phyloP scores from a whole-genome alignment of 257 asterid genomes.

The Salvia rosmarinus region DNA sequence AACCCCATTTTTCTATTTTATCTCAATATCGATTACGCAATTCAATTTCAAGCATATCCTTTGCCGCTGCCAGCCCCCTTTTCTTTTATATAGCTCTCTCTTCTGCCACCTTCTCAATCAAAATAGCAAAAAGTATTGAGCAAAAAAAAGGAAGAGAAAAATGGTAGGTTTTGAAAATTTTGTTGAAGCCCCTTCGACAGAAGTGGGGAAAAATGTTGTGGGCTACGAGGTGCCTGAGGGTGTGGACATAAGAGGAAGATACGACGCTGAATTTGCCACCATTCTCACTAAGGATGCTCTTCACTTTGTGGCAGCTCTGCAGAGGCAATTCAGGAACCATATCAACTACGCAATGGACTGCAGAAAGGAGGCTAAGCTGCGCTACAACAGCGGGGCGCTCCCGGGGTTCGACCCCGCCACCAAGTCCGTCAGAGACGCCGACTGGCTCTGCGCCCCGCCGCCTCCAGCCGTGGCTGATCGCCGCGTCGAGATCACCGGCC shows the following conservation, averaged over 20 bases:
- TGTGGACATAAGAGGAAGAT: slow-evolving; percentile 78
- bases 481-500: slow-evolving; percentile 95
- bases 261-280: slow-evolving; percentile 63
- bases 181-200: slow-evolving; percentile 37
- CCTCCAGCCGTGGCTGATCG: slow-evolving; percentile 87
- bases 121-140: neutral
- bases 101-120: neutral
- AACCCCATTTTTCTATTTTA: neutral
- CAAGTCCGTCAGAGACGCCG: slow-evolving; percentile 58
- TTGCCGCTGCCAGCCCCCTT: neutral
- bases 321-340: slow-evolving; percentile 71
- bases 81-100: neutral
- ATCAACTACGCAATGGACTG: slow-evolving; percentile 81
- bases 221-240: slow-evolving; percentile 87
- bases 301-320: slow-evolving; percentile 65
- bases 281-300: slow-evolving; percentile 72
- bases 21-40: slow-evolving; percentile 2
- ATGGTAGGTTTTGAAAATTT: slow-evolving; percentile 68
- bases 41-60: neutral
- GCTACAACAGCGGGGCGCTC: slow-evolving; percentile 63
- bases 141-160: neutral
- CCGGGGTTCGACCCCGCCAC: slow-evolving; percentile 92
- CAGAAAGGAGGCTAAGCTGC: slow-evolving; percentile 63
- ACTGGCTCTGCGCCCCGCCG: slow-evolving; percentile 73
- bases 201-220: slow-evolving; percentile 28